These are phyloP conservation scores for Phellopilus nigrolimitatus DNA, from an alignment of 1,284 basidiomycete species.

Conservation along the genomic window DNA sequence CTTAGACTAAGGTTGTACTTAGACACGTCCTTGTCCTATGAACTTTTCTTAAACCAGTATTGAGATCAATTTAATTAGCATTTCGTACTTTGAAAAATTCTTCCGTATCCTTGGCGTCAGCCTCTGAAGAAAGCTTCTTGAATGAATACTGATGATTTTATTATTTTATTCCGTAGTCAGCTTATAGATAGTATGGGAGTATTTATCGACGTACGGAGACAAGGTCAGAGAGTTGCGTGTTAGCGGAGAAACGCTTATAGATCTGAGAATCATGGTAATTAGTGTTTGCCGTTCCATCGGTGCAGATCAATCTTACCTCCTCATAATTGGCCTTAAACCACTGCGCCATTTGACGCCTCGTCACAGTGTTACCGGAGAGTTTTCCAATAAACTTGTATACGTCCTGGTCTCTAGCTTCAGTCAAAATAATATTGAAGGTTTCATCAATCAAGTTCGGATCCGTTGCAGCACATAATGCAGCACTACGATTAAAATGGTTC, in stretches of 20 bases:
- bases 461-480: conserved; percentile 42
- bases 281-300: no score
- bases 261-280: conserved; percentile 39
- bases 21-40: conserved; percentile 56
- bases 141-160: conserved; percentile 46
- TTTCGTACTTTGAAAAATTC: conserved; percentile 25
- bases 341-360: conserved; percentile 36
- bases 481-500: conserved; percentile 20
- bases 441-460: conserved; percentile 47
- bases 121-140: conserved; percentile 55
- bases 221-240: conserved; percentile 51
- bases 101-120: conserved; percentile 64
- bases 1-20: conserved; percentile 60
- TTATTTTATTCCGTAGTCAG: background rate
- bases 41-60: no score
- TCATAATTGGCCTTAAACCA: conserved; percentile 61
- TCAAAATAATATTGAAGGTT: conserved; percentile 55
- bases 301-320: no score
- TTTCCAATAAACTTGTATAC: conserved; percentile 51
- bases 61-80: no score
- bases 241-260: conserved; percentile 67
- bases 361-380: conserved; percentile 40
- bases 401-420: conserved; percentile 61
- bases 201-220: conserved; percentile 51
- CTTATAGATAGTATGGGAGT: conserved; percentile 16